Base-by-base conservation (phyloP, 2,329 filamentous ascomycete genomes). In the Colletotrichum sp. region DNA sequence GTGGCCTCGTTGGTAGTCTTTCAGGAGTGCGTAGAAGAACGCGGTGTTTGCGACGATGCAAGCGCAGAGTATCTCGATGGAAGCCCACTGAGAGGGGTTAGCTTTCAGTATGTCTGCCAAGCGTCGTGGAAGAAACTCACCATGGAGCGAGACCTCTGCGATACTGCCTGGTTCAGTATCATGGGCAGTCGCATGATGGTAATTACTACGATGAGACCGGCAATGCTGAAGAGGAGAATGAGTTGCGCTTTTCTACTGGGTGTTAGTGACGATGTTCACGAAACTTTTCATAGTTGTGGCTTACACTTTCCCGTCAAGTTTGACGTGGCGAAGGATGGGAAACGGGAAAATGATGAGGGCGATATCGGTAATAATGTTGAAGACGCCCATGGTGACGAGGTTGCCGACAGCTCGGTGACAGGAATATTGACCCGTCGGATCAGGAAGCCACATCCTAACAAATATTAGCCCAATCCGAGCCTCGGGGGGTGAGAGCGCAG, bases 21-120 rank as follows among this genome's bases (percentile, higher is more conserved):
- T 79, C 8, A 80, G 31, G 0, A 81, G 65, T 0, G 79, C 79
- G 72, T 79, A 82, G 55, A 76, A 82, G 62, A 81, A 81, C 3
- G 80, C 76, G 0, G 80, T 79, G 47, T 81, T 81, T 33, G 80
- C 77, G 15, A 81, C 80, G 27, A 82, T 70, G 51, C 80, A 82
- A 3, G 79, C 80, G 75, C 80, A 81, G 2, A 81, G 74, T n/a
- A 81, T 81, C 73, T 81, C 80, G 54, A 82, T 77, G 5, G 80
- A 79, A 33, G 80, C 80, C 80, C 80, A 81, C 80, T 81, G 34
- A 24, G n/a, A 71, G 24, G 61, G 9, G 38, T 21, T 58, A 15
- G 33, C 9, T 18, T 8, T 16, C 8, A 5, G 5, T 15, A 15
- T 9, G 5, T 66, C 1, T 4, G 3, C 16, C 11, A 4, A 47